Evolutionary conservation across 306 rosid species (phyloP).

Genomic region (Trichosanthes cucumerina): DNA sequence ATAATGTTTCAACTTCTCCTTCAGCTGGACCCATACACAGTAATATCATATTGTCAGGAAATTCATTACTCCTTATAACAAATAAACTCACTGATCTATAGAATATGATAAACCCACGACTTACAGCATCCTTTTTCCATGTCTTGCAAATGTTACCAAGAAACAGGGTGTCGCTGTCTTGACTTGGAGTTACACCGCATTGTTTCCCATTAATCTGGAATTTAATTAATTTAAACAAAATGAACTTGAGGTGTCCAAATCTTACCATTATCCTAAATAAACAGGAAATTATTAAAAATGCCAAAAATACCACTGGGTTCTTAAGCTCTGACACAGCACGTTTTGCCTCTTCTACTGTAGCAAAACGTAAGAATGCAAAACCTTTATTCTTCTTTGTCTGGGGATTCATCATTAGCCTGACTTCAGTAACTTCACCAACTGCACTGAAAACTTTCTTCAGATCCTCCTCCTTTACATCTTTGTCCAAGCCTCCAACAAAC

Average conservation of each 20-base stretch:
- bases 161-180: constrained; percentile 93
- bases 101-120: constrained; percentile 20
- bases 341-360: constrained; percentile 80
- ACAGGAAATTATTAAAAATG: constrained; percentile 13
- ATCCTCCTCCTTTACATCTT: constrained; percentile 85
- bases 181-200: constrained; percentile 94
- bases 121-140: constrained; percentile 92
- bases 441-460: constrained; percentile 59
- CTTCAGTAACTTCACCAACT: constrained; percentile 84
- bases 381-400: constrained; percentile 95
- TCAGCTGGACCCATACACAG: constrained; percentile 54
- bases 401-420: constrained; percentile 92
- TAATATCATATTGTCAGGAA: constrained; percentile 22
- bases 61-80: constrained; percentile 20
- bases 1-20: constrained; percentile 85
- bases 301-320: constrained; percentile 66
- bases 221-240: constrained; percentile 25
- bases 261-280: constrained; percentile 19
- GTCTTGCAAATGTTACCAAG: constrained; percentile 95
- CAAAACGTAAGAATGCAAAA: constrained; percentile 92
- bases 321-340: constrained; percentile 71
- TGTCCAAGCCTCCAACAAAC: constrained; percentile 95
- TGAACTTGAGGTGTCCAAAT: constrained; percentile 17
- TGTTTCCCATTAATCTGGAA: constrained; percentile 96
- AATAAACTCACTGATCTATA: background rate